Evolutionary conservation across 495 filamentous ascomycete genomes (phyloP), one percentile per base, ranked within the genome.

Genomic region (Massariosphaeria phaeospora): DNA sequence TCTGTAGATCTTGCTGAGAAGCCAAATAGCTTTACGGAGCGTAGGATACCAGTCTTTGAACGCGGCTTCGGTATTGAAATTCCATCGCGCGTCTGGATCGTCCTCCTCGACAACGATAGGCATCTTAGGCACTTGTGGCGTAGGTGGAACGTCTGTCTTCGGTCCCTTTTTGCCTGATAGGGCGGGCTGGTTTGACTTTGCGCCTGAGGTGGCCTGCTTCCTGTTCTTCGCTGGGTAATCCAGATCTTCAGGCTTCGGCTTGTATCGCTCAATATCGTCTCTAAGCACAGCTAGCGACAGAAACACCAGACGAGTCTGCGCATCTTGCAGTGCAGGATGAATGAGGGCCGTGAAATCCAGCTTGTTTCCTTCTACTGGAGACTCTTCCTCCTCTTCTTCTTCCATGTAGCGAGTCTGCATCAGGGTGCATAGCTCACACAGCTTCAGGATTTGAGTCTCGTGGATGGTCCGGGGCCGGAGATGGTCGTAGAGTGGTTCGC

Each of bases 351-450:
- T 76, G 56, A 89, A 89, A 64, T 88, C 84, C 15, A 88, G 73
- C 46, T 80, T 77, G 41, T 74, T 74, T 13, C 69, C 64, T 38
- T 81, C 78, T 0, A 70, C 50, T 15, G 67, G 70, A 59, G 65
- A 64, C 11, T 62, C 55, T 1, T 68, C 56, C 6, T 62, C 54
- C 6, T 95, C 89, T 36, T 86, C 85, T 31, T 78, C 82, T 20
- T 84, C 73, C 61, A 91, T 76, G 57, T 95, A 95, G 35, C 85
- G 82, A n/a, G 86, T 87, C 59, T 91, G 88, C 10, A 96, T 72
- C 66, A 91, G 76, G 8, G 83, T 84, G 49, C 89, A 84, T 1
- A 96, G 72, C 61, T 88, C 85, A 69, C 89, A 95, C 3, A 91
- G 78, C 72, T 85, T 80, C 72, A 89, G 61, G 58, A 85, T 73